Evolutionary conservation across 306 rosid species (phyloP), one percentile per base, ranked within the genome.

Genomic region (Rosa chinensis): DNA sequence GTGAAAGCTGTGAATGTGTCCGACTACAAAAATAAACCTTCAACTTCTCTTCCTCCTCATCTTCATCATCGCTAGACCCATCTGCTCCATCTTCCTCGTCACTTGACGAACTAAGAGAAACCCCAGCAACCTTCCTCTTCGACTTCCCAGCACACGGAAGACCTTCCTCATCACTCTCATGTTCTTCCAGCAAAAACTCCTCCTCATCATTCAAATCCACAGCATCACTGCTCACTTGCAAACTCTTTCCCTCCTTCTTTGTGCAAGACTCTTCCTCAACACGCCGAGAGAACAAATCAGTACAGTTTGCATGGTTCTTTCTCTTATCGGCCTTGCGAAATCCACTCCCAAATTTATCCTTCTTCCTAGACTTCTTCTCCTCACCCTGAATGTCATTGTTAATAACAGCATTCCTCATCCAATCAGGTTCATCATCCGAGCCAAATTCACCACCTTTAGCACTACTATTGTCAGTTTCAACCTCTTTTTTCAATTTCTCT

Each of bases 1-100:
- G 97, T 1, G 97, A 94, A 70, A 94, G 99, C 84, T 94, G 97
- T 1, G 99, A 94, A 86, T 94, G 99, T 1, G 99, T 92, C 82
- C 97, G 87, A 79, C 97, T 92, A 71, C 99, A 92, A 81, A 92
- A 94, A 80, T 87, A 94, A 71, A 92, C 92, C 87, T 89, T 89
- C 39, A 87, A 80, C 81, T 75, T 88, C 84, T 88, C 82, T 73
- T 55, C 70, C 56, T 66, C 82, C 49, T 86, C 90, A 75, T 85
- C 87, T 61, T 85, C 90, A 50, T 83, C 90, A 4, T 74, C 85
- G 62, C 72, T 63, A 48, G 86, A 85, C 40, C 80, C 82, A 76
- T 87, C 82, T 50, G 72, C 87, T 66, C 81, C 78, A 82, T 87
- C 91, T 10, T 91, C 90, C 28, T 88, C 93, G 1, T 92, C 98